phyloP scores from a whole-genome alignment of 169 alveolate genomes.

The Plasmodium berghei region DNA sequence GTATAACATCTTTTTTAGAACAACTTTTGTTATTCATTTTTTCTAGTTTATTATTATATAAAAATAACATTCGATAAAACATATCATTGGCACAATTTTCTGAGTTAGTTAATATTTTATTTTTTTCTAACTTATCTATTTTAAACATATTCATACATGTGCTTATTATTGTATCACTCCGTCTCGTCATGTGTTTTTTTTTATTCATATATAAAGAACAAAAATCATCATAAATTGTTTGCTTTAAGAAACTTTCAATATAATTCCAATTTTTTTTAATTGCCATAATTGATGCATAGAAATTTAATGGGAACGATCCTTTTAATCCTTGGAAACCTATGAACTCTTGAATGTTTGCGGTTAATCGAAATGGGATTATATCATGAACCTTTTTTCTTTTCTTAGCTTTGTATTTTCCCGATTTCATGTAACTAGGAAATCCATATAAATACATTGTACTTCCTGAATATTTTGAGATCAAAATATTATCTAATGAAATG shows the following conservation, averaged over 20 bases:
- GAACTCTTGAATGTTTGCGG: constrained; percentile 57
- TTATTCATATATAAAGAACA: constrained; percentile 22
- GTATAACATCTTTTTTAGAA: neutral
- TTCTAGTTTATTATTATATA: constrained; percentile 63
- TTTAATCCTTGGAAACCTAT: constrained; percentile 65
- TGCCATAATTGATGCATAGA: constrained; percentile 71
- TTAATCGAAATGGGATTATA: constrained; percentile 62
- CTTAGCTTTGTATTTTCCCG: neutral
- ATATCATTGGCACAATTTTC: constrained; percentile 53
- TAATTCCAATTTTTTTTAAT: constrained; percentile 24
- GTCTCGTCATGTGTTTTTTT: neutral
- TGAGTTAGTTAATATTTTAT: constrained; percentile 37
- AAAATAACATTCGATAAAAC: constrained; percentile 31
- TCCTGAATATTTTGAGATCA: constrained; percentile 57
- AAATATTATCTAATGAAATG: constrained; percentile 35
- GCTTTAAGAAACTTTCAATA: constrained; percentile 39
- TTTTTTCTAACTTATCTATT: constrained; percentile 21
- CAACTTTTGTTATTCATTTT: neutral
- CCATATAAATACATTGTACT: constrained; percentile 45
- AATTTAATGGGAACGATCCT: constrained; percentile 54
- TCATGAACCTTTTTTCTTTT: neutral
- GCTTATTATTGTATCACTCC: constrained; percentile 13
- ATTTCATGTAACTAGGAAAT: constrained; percentile 37
- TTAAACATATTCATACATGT: constrained; percentile 24
- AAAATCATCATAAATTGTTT: constrained; percentile 56